These are phyloP conservation scores for Trichoderma aggressivum DNA, from an alignment of 2,329 filamentous ascomycete species.

Conservation along the genomic window DNA sequence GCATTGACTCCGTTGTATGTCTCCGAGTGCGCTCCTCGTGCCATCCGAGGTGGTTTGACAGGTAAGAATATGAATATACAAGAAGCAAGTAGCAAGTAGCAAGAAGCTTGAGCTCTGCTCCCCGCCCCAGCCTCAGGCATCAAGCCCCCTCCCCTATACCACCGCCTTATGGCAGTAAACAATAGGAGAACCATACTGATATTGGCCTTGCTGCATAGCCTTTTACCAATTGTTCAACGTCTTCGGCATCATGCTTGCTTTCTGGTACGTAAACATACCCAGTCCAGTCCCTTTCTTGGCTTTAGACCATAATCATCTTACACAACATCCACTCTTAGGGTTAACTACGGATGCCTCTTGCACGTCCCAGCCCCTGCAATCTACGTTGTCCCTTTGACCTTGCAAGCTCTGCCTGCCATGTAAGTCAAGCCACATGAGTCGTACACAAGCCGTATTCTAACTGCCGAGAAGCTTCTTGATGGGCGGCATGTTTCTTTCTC, in stretches of 20 bases:
- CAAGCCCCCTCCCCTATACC: not conserved
- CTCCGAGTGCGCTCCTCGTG: conserved; percentile 49
- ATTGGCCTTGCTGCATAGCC: conserved; percentile 25
- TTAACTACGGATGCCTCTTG: conserved; percentile 52
- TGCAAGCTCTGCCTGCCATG: conserved; percentile 63
- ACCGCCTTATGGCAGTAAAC: not conserved
- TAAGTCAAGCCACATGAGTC: conserved; percentile 25
- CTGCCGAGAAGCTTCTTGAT: conserved; percentile 44
- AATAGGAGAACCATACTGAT: not conserved
- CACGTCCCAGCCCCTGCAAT: conserved; percentile 45
- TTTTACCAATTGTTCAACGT: conserved; percentile 51
- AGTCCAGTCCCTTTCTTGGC: not conserved
- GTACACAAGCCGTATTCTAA: conserved; percentile 7
- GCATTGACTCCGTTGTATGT: conserved; percentile 44
- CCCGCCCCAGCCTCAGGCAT: not conserved
- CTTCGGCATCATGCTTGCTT: conserved; percentile 41
- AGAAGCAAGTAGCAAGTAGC: not conserved
- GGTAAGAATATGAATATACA: conserved; percentile 28
- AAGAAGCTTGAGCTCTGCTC: not conserved
- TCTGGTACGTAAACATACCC: conserved; percentile 36
- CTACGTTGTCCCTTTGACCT: conserved; percentile 60
- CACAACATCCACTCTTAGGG: conserved; percentile 38
- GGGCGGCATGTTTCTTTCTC: conserved; percentile 58
- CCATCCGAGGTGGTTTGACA: conserved; percentile 49
- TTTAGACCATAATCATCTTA: conserved; percentile 17